Evolutionary conservation across 495 filamentous ascomycete species (phyloP), one percentile per base, ranked within the genome.

Genomic region (Chaetomium cochliodes): DNA sequence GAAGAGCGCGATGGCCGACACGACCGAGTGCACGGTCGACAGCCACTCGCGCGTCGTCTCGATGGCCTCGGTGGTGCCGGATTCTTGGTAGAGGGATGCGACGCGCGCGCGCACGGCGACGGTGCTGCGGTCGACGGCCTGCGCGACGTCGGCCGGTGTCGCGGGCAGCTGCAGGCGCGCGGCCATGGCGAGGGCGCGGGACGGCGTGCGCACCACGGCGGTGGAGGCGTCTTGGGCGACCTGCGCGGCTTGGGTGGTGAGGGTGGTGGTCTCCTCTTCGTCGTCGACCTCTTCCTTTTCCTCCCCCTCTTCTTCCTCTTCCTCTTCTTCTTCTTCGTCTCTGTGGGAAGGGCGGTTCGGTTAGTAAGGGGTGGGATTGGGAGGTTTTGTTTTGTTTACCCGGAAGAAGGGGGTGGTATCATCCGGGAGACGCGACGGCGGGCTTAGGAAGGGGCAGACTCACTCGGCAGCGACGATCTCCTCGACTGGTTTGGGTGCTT

Each of bases 81-180:
- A 81, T 13, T 79, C 77, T 23, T 79, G 76, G 65, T 84, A 84
- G 3, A 80, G 74, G 9, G 77, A 72, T 56, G 76, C 72, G 61
- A 84, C 78, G 66, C 76, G 79, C 46, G 76, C 78, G 72, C 87
- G 85, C 53, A 93, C 76, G 33, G 80, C 84, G 23, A 85, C 74
- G 2, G 91, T 90, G 66, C 86, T 82, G 65, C 84, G 84, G 73
- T 97, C 93, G 67, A 96, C 91, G 42, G 82, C 86, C 66, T 92
- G 84, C n/a, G 88, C 90, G 54, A 98, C 87, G 54, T 90, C 84
- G 22, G 91, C 87, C 0, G 93, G 93, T 0, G 92, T 94, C 1
- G 92, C 87, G 4, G 94, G 93, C 39, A 97, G 80, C 7, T 85
- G 80, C 61, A 87, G 77, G 65, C 77, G 80, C 50, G 76, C 73